phyloP scores from a whole-genome alignment of 2,329 filamentous ascomycete species.

The Fusarium xyrophilum region DNA sequence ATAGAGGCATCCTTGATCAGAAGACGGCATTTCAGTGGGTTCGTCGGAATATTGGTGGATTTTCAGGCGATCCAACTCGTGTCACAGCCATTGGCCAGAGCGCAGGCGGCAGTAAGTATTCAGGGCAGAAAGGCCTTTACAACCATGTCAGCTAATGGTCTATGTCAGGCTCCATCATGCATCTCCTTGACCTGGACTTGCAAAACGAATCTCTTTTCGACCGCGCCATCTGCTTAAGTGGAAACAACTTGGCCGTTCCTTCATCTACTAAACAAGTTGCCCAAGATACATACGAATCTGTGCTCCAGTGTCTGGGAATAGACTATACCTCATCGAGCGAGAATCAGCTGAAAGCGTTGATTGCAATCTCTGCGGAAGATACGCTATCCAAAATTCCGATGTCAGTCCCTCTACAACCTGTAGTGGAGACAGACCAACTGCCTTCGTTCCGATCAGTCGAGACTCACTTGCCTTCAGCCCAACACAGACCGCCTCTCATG shows the following conservation, averaged over 20 bases:
- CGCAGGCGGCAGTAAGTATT: neutral
- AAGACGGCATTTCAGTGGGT: neutral
- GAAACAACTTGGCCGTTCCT: neutral
- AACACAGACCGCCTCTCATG: neutral
- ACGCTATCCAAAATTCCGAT: neutral
- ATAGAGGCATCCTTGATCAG: neutral
- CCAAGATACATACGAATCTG: neutral
- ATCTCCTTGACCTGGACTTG: neutral
- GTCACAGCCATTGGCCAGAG: neutral
- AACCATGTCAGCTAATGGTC: neutral
- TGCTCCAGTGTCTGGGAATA: neutral
- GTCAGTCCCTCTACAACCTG: neutral
- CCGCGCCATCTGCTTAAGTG: neutral
- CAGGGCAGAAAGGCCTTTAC: too few species aligned
- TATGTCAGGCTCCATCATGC: neutral
- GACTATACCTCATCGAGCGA: neutral
- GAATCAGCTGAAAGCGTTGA: neutral
- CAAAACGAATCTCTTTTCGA: neutral
- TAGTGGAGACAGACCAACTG: neutral
- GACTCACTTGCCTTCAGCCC: fast-evolving
- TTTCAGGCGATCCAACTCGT: neutral
- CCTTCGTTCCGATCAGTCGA: neutral
- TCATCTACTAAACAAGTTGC: neutral
- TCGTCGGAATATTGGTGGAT: neutral
- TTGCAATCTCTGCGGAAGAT: neutral